Conservation (phyloP, 129 eudicot genomes). For the Sambucus nigra region DNA sequence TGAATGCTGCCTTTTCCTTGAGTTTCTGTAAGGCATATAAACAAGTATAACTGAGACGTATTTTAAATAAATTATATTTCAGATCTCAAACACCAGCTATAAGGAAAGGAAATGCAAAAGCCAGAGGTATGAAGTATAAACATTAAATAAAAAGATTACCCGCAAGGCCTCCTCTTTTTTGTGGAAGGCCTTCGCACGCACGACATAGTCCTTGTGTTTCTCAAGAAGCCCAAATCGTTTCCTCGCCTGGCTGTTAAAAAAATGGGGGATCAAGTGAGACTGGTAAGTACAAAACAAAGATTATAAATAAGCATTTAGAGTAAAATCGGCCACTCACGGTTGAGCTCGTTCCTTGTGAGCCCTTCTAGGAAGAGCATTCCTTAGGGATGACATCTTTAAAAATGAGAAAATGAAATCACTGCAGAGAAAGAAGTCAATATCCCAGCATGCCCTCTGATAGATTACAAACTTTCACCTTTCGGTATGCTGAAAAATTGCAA, state of each 20-base stretch:
- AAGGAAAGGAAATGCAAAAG: background rate
- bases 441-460: too few relatives aligned
- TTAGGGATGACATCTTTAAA: slow-evolving; percentile 62
- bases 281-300: too few relatives aligned
- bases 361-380: slow-evolving; percentile 64
- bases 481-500: too few relatives aligned
- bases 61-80: background rate
- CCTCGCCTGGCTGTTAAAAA: too few relatives aligned
- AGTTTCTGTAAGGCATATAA: slow-evolving; percentile 59
- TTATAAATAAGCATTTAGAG: too few relatives aligned
- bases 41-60: background rate
- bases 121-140: background rate
- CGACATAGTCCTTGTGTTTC: slow-evolving; percentile 91
- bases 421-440: too few relatives aligned
- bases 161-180: slow-evolving; percentile 66
- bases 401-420: too few relatives aligned
- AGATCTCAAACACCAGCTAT: background rate
- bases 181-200: slow-evolving; percentile 74
- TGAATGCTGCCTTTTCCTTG: slow-evolving; percentile 73
- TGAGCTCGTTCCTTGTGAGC: slow-evolving; percentile 89
- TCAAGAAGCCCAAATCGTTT: slow-evolving; percentile 75
- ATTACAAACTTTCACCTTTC: too few relatives aligned
- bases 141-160: slow-evolving; percentile 18
- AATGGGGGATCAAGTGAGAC: too few relatives aligned
- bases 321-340: slow-evolving; percentile 51